Evolutionary conservation across 371 early-diverging fungal genomes (phyloP), one percentile per base, ranked within the genome.

Genomic region (Mortierella sp.): DNA sequence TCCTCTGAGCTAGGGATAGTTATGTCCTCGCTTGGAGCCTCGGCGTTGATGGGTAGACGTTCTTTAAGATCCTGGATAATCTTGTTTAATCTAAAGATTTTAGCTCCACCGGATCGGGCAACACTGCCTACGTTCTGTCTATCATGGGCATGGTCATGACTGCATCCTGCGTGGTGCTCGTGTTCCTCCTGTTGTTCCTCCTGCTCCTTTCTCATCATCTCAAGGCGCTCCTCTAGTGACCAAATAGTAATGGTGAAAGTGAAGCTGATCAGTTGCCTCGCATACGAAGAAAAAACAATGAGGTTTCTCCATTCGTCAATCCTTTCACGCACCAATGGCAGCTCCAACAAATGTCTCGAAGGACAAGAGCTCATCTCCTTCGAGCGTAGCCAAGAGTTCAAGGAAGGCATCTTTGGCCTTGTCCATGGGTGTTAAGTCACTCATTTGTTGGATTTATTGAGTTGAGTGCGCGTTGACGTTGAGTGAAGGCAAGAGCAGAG

Each of bases 11-110:
- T 67, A 13, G 91, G 91, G 50, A 90, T 89, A 24, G 78, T 76
- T 19, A 86, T 87, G 58, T 87, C 85, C 77, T 91, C 91, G 41
- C 84, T 86, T 5, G 91, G 91, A 21, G 91, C 88, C 80, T 91
- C 90, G 47, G 91, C 90, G 21, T 88, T 87, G 32, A 91, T 72
- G 11, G 91, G 89, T 8, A 91, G 84, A 7, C 82, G 74, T 16
- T 83, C 83, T 32, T 89, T 86, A 59, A 91, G 75, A 69, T 91
- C 90, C 64, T 88, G 83, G 33, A 90, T 87, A 63, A 91, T 90
- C 71, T 77, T 74, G 67, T 77, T 80, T 40, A 80, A 62, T 50
- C 62, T 40, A 58, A 71, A 80, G 58, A 80, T 80, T 75, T 80
- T 80, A 33, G 81, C 55, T 19, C 81, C 81, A 24, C 45, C 59